These are phyloP conservation scores for Penicillium paradoxum DNA, from an alignment of 495 filamentous ascomycete genomes.

Conservation along the genomic window DNA sequence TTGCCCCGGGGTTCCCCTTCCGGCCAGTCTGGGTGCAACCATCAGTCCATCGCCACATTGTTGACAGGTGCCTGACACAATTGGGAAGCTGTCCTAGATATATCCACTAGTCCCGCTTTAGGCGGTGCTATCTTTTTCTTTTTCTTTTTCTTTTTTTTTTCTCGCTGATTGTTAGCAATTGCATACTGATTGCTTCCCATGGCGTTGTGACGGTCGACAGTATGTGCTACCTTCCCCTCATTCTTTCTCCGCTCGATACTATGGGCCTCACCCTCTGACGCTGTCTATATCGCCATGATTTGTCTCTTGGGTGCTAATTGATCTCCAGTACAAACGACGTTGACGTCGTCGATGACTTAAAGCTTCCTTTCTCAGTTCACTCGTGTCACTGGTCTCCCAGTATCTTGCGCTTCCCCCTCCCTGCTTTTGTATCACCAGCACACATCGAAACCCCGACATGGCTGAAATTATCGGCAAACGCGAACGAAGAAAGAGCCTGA, in stretches of 20 bases:
- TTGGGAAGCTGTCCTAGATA: slow-evolving; percentile 1
- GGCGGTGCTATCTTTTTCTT: background rate
- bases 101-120: slow-evolving; percentile 6
- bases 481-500: slow-evolving; percentile 44
- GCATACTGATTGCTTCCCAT: slow-evolving; percentile 28
- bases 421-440: slow-evolving; percentile 1
- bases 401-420: slow-evolving; percentile 4
- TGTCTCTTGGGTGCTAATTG: slow-evolving; percentile 12
- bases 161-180: slow-evolving; percentile 7
- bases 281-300: slow-evolving; percentile 5
- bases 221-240: slow-evolving; percentile 32
- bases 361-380: slow-evolving; percentile 14
- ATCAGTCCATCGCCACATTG: slow-evolving; percentile 19
- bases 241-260: slow-evolving; percentile 17
- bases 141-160: background rate
- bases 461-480: slow-evolving; percentile 35
- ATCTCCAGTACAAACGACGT: slow-evolving; percentile 29
- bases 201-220: slow-evolving; percentile 31
- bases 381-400: slow-evolving; percentile 7
- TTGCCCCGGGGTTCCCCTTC: slow-evolving; percentile 14
- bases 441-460: slow-evolving; percentile 26
- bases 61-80: slow-evolving; percentile 17
- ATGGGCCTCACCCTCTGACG: slow-evolving; percentile 14
- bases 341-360: slow-evolving; percentile 34
- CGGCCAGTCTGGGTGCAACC: slow-evolving; percentile 10